A percentile compares a stretch with the other conserved stretches of the same genome.
These are phyloP conservation scores for Schwanniomyces sp. DNA, from an alignment of 805 yeast genomes.

Conservation along the genomic window DNA sequence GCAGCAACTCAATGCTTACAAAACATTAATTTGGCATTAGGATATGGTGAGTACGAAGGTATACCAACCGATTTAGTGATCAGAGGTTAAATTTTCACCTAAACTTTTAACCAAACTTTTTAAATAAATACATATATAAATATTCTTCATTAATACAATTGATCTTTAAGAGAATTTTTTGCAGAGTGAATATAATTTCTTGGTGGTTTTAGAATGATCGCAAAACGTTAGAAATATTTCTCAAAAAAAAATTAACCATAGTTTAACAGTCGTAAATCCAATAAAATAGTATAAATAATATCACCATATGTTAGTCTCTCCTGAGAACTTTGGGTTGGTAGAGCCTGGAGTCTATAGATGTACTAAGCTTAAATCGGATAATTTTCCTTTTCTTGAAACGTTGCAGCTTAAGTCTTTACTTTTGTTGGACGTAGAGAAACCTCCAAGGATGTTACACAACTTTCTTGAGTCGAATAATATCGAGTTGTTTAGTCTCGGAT, in stretches of 20 bases:
- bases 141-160: neutral
- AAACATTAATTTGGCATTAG: constrained; percentile 86
- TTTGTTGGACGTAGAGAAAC: constrained; percentile 81
- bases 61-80: constrained; percentile 72
- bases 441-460: constrained; percentile 66
- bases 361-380: constrained; percentile 71
- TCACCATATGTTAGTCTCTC: constrained; percentile 75
- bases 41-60: constrained; percentile 93
- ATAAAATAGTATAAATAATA: neutral
- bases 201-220: too few relatives aligned
- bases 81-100: constrained; percentile 34
- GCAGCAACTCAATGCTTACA: constrained; percentile 99
- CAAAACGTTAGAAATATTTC: neutral
- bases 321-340: constrained; percentile 88
- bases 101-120: neutral
- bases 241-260: neutral
- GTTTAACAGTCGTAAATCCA: neutral
- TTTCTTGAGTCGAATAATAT: constrained; percentile 61
- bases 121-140: neutral
- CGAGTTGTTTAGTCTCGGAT: constrained; percentile 49
- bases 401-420: constrained; percentile 66
- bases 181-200: too few relatives aligned
- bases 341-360: constrained; percentile 85
- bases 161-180: neutral
- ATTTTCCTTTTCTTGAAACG: constrained; percentile 76